Evolutionary conservation across 106 monocot species (phyloP).

Genomic region (Amphibolis antarctica): DNA sequence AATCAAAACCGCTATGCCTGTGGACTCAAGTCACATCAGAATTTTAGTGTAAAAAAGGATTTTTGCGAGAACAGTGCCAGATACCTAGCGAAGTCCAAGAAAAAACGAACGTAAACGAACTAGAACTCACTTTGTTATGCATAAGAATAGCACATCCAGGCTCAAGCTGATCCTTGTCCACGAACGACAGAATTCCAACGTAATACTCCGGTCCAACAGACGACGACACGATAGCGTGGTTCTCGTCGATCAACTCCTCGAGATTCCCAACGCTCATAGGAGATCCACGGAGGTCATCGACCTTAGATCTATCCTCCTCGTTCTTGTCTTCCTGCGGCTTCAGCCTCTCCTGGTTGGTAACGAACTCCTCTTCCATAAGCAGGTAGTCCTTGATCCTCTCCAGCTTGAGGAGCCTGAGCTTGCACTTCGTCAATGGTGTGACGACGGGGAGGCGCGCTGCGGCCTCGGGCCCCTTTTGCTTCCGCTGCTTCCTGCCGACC

Average conservation of each 20-base stretch:
- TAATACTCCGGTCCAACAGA: conserved; percentile 98
- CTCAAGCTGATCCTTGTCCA: conserved; percentile 97
- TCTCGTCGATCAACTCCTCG: conserved; percentile 99
- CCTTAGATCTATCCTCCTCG: conserved; percentile 97
- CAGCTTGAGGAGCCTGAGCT: conserved; percentile 82
- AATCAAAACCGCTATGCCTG: no score
- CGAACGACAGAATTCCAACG: conserved; percentile 85
- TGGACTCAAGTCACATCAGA: no score
- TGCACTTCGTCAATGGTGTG: conserved; percentile 82
- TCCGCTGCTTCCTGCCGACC: conserved; percentile 86
- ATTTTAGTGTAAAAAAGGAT: not conserved
- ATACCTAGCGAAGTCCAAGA: not conserved
- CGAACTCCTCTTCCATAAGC: conserved; percentile 97
- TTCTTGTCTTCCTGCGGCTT: conserved; percentile 87
- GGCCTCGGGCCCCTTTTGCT: conserved; percentile 91
- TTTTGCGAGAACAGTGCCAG: not conserved
- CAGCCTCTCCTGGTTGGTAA: conserved; percentile 78
- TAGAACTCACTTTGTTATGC: conserved; percentile 71
- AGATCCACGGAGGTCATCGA: conserved; percentile 81
- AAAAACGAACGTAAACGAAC: not conserved
- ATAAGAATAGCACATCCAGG: conserved; percentile 96
- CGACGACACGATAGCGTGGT: conserved; percentile 84
- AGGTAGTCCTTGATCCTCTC: conserved; percentile 94
- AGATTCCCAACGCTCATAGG: conserved; percentile 97
- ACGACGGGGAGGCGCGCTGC: conserved; percentile 71